Base-by-base conservation (phyloP, 2,329 filamentous ascomycete genomes). In the Scolecobasidium constrictum region DNA sequence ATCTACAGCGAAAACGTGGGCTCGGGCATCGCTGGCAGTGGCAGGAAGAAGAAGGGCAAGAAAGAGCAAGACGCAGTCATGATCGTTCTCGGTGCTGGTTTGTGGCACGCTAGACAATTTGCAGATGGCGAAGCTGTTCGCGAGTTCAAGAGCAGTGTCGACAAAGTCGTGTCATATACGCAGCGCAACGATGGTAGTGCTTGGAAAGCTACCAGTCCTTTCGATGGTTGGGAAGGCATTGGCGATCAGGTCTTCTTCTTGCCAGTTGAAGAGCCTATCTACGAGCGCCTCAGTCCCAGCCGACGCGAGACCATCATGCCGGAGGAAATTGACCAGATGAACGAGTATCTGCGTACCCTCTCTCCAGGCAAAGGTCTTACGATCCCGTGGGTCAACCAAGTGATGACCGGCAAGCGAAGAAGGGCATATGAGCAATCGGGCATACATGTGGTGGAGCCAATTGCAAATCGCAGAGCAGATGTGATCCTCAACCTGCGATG, bases 401-500 rank as follows among this genome's bases (percentile, higher is more conserved):
- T 44, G 18, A 44, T 44, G 42, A 44, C 21, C 2, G 22, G 23
- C 11, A 39, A 38, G 28, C 28, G 28, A 28, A 41, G 20, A 26
- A 38, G 22, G 9, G 35, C 20, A 3, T 42, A 36, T 36, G 38
- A 45, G 15, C 34, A 45, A 11, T 43, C 23, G 18, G 71, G 72
- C 12, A 49, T 77, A 18, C 69, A 73, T 54, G 61, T 72, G 7
- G 56, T 64, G 11, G 60, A 67, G 12, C 58, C 54, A 19, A 62
- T 76, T 20, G 66, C 68, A 2, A 58, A 60, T 37, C 58, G 59
- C 41, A 69, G 71, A 57, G 67, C 70, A 12, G 69, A 78, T 50
- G 54, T 77, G 15, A 53, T 74, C 2, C 62, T 78, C 39, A 75
- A 74, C 46, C 57, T 68, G 20, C 66, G 68, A 35, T 78, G 75